These are phyloP conservation scores for Myxozyma vanderwaltii DNA, from an alignment of 805 yeast genomes.

Conservation along the genomic window DNA sequence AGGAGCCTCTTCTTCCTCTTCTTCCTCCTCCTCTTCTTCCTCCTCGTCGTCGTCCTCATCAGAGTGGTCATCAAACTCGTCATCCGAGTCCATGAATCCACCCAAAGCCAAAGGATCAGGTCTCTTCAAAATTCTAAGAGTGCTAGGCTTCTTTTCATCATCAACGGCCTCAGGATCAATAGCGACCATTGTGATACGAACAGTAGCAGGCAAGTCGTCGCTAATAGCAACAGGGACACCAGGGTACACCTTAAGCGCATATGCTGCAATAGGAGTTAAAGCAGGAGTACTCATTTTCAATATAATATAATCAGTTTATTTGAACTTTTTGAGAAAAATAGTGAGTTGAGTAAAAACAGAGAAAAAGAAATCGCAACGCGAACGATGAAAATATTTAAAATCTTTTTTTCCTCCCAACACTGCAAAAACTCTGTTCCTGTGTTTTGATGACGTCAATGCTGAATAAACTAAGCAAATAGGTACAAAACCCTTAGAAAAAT, in stretches of 20 bases:
- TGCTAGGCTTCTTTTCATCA: slow-evolving; percentile 66
- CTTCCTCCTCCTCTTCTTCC: slow-evolving; percentile 43
- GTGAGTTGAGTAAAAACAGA: neutral
- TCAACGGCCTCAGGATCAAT: slow-evolving; percentile 83
- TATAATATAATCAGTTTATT: neutral
- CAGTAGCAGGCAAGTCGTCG: slow-evolving; percentile 84
- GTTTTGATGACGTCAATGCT: neutral
- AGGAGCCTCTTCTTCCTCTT: slow-evolving; percentile 41
- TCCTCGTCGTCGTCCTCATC: slow-evolving; percentile 41
- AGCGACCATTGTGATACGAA: slow-evolving; percentile 89
- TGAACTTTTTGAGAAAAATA: no score
- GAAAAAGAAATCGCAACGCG: slow-evolving; percentile 1
- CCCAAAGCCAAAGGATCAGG: slow-evolving; percentile 40
- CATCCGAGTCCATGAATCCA: slow-evolving; percentile 36
- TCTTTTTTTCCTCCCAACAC: slow-evolving; percentile 8
- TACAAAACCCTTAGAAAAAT: no score
- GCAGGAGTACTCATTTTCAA: slow-evolving; percentile 44
- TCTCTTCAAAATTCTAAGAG: slow-evolving; percentile 84
- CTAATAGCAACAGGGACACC: slow-evolving; percentile 85
- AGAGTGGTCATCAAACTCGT: slow-evolving; percentile 40
- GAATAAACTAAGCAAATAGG: neutral
- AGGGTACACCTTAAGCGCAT: slow-evolving; percentile 82
- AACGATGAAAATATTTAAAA: slow-evolving; percentile 4
- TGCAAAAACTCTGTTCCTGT: neutral
- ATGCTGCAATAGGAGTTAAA: slow-evolving; percentile 82